A percentile compares a stretch with the other conserved stretches of the same genome.
Conservation (phyloP, 495 filamentous ascomycete species). For the Lepraria neglecta region DNA sequence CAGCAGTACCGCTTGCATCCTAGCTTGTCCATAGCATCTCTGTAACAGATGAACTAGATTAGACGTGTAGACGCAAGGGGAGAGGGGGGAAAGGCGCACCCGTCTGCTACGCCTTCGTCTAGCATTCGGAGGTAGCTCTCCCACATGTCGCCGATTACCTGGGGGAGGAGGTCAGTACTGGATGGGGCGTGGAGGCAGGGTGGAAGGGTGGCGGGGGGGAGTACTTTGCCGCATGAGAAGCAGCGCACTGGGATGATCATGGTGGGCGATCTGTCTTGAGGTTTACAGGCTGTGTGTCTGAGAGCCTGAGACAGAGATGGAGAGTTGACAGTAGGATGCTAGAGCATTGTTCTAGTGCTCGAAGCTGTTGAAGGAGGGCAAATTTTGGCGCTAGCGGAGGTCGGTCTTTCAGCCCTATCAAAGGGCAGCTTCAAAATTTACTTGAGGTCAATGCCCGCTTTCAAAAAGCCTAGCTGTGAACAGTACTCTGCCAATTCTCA, state of each 20-base stretch:
- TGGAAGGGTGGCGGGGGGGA: slow-evolving; percentile 14
- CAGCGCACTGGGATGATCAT: slow-evolving; percentile 99
- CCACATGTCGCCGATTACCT: slow-evolving; percentile 98
- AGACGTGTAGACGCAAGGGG: background rate
- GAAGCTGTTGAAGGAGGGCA: background rate
- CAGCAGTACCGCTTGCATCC: slow-evolving; percentile 96
- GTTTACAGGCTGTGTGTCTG: background rate
- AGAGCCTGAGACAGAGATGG: background rate
- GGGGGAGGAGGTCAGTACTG: slow-evolving; percentile 21
- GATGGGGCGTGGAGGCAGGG: background rate
- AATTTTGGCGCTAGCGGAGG: background rate
- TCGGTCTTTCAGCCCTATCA: background rate
- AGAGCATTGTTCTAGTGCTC: background rate
- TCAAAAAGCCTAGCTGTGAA: background rate
- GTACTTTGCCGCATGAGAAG: slow-evolving; percentile 97
- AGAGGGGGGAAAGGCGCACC: slow-evolving; percentile 44
- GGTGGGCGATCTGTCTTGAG: slow-evolving; percentile 23
- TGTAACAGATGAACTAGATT: slow-evolving; percentile 31
- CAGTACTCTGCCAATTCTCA: background rate
- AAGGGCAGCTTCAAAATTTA: background rate
- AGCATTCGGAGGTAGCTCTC: slow-evolving; percentile 82
- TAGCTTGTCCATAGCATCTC: slow-evolving; percentile 89
- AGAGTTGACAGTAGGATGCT: background rate
- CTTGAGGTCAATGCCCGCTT: background rate
- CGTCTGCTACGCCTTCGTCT: slow-evolving; percentile 68